Evolutionary conservation across 495 filamentous ascomycete genomes (phyloP), one percentile per base, ranked within the genome.

Genomic region (Xeromyces bisporus): DNA sequence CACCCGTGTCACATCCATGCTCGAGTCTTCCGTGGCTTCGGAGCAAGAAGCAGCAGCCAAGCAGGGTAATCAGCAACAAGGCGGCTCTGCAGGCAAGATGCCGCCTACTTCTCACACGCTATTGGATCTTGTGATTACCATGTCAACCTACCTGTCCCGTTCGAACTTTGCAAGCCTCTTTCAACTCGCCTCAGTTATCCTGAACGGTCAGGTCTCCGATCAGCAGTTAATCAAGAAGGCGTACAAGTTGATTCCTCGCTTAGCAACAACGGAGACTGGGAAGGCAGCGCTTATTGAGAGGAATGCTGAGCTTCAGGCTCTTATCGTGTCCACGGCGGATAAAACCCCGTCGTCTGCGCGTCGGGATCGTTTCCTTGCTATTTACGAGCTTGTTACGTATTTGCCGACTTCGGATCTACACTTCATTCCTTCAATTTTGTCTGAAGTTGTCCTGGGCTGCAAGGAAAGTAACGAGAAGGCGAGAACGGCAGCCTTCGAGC

Each of bases 211-310:
- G 34, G 52, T 48, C 18, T 46, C 26, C 9, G 91, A 96, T 39
- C 78, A 89, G 15, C 87, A 94, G 46, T 64, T 97, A n/a, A 84
- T 96, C 51, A 97, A 97, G 70, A 97, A 97, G 57, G 87, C 89
- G 2, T 97, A 96, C 64, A 94, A 96, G 54, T 64, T 97, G 29
- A 83, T 97, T 32, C 87, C 89, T 6, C 73, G 87, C 18, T 68
- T 97, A 26, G 77, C 80, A 2, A 73, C 79, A 18, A 86, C 84
- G 5, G 66, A 73, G n/a, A 64, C 56, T 16, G 91, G 91, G 10
- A 63, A 61, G 20, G 55, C 56, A 3, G 83, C 85, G 9, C 66
- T 97, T 4, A 41, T 65, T 38, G 72, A 80, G 37, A 74, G 83
- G 32, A 77, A 67, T 36, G 40, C 45, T 0, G 84, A 93, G 44